phyloP scores from a whole-genome alignment of 441 rosid species.

The Manihot esculenta region DNA sequence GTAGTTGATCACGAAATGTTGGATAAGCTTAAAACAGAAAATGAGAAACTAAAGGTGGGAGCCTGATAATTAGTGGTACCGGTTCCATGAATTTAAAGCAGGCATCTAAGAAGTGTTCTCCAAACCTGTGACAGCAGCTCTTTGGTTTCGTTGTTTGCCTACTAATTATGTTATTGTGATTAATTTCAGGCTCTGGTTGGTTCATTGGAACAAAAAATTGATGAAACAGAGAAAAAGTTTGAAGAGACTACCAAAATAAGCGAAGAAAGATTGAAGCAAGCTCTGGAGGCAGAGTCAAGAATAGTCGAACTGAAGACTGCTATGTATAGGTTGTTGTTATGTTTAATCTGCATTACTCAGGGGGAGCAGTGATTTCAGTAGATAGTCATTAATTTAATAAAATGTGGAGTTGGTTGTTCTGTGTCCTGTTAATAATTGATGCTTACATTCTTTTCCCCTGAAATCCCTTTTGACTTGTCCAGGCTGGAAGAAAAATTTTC shows the following conservation, averaged over 20 bases:
- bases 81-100: not conserved
- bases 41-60: slow-evolving; percentile 87
- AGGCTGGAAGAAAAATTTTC: slow-evolving; percentile 92
- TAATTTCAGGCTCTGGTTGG: slow-evolving; percentile 65
- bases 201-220: slow-evolving; percentile 80
- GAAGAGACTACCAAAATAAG: slow-evolving; percentile 79
- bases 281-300: slow-evolving; percentile 85
- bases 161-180: not conserved
- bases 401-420: not conserved
- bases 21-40: slow-evolving; percentile 73
- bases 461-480: slow-evolving; percentile 17
- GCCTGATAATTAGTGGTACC: slow-evolving; percentile 11
- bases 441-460: not conserved
- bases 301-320: slow-evolving; percentile 79
- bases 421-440: slow-evolving; percentile 3
- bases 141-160: not conserved
- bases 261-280: slow-evolving; percentile 93
- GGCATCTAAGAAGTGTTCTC: slow-evolving; percentile 19
- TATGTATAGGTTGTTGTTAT: slow-evolving; percentile 68
- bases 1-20: slow-evolving; percentile 64
- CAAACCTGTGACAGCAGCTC: not conserved
- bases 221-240: slow-evolving; percentile 82
- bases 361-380: not conserved
- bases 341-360: slow-evolving; percentile 3
- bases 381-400: not conserved